Base-by-base conservation (phyloP, 495 filamentous ascomycete genomes). In the Parachaetomium inaequale region DNA sequence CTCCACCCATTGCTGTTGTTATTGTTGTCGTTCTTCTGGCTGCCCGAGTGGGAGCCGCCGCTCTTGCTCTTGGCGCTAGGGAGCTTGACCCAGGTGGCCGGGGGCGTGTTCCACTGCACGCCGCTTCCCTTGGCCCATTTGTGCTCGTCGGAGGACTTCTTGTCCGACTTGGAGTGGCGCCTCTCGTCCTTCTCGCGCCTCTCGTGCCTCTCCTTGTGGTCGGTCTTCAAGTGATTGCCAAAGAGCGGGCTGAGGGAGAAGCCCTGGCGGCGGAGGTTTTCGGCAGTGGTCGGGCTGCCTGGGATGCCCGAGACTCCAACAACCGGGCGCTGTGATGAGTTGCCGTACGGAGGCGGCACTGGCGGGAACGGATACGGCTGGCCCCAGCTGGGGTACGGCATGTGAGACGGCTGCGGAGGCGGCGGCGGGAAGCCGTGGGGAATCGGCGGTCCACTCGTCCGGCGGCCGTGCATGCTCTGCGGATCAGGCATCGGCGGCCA, bases 261-360 rank as follows among this genome's bases (percentile, higher is more conserved):
- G 49, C 58, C 58, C 4, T 46, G 19, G 2, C 58, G 49, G 7
- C 47, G 47, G 5, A 60, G 58, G 43, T 29, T 31, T 4, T 50
- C 57, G 2, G 45, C 32, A n/a, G 15, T 26, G 34, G 6, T n/a
- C 6, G 58, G 58, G 28, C 49, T 54, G 38, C 21, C 50, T 1
- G 58, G 50, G 0, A 61, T 61, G 28, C 58, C 58, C 2, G 58
- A 61, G 7, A 61, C 7, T 0, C 58, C 58, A 2, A 46, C 58
- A 2, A 46, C 7, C 1, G 58, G 58, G 11, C n/a, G 21, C 3
- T 40, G 46, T 1, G 7, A 2, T 7, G 21, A 2, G 28, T 21
- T 47, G n/a, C 50, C 58, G 40, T 61, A 54, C 7, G 58, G 38
- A 4, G 58, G 58, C 2, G 47, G 50, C 7, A 19, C 10, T 1